phyloP scores from a whole-genome alignment of 352 stramenopile genomes.

The Blastocystis hominis region DNA sequence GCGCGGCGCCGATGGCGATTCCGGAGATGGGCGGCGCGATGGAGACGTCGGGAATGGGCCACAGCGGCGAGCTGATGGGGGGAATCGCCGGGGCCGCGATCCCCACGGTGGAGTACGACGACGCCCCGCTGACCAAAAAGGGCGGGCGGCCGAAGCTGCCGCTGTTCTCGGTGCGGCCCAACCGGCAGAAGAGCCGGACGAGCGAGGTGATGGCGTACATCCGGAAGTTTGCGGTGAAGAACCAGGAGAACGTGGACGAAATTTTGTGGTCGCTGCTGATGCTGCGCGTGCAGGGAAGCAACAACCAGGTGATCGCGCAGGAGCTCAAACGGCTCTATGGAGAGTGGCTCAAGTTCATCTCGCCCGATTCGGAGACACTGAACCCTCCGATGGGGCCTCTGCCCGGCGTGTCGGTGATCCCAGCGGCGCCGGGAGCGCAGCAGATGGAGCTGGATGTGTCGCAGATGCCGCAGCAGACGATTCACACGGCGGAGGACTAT shows the following conservation, averaged over 20 bases:
- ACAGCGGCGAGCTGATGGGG: neutral
- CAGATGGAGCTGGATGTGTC: neutral
- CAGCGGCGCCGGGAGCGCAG: neutral
- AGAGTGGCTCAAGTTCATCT: neutral
- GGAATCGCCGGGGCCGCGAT: neutral
- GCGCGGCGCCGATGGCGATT: neutral
- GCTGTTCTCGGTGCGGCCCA: slow-evolving; percentile 46
- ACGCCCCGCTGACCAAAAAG: neutral
- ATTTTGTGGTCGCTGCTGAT: slow-evolving; percentile 57
- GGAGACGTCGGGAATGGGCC: neutral
- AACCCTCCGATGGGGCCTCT: neutral
- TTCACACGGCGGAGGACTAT: neutral
- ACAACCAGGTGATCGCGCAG: neutral
- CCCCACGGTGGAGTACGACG: neutral
- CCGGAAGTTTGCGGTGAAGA: slow-evolving; percentile 26
- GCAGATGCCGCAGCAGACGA: slow-evolving; percentile 1
- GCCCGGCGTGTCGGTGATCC: neutral
- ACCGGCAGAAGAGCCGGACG: slow-evolving; percentile 9
- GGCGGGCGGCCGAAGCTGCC: slow-evolving; percentile 54
- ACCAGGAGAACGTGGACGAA: slow-evolving; percentile 55
- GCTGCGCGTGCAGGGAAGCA: slow-evolving; percentile 44
- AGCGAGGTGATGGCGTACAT: slow-evolving; percentile 44
- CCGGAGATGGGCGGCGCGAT: neutral
- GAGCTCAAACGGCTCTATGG: slow-evolving; percentile 15
- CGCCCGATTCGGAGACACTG: neutral